A percentile compares a stretch with the other conserved stretches of the same genome.
These are phyloP conservation scores for Westerdykella aurantiaca DNA, from an alignment of 2,329 filamentous ascomycete genomes.

Conservation along the genomic window DNA sequence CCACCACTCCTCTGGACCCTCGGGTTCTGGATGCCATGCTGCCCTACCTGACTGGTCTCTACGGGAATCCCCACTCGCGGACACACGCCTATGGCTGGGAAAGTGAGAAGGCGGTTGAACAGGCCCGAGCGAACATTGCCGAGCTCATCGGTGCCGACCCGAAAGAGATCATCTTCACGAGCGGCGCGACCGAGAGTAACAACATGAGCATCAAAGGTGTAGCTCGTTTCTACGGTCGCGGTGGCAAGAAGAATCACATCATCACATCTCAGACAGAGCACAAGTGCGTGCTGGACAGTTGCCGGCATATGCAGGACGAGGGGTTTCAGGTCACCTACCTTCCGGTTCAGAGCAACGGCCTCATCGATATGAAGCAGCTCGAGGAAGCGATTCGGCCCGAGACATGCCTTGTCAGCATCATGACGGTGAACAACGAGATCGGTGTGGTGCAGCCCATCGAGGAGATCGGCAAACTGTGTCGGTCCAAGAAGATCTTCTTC, in stretches of 20 bases:
- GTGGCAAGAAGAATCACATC: conserved; percentile 96
- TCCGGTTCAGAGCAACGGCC: conserved; percentile 79
- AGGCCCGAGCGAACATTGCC: conserved; percentile 77
- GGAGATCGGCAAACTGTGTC: conserved; percentile 87
- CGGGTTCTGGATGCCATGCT: conserved; percentile 95
- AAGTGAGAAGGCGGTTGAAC: conserved; percentile 87
- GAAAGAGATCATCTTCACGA: conserved; percentile 99
- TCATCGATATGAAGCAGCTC: conserved; percentile 76
- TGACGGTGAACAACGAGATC: conserved; percentile 99
- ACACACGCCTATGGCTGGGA: conserved; percentile 99
- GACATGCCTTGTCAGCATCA: conserved; percentile 88
- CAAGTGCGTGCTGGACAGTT: conserved; percentile 97
- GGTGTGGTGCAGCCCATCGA: conserved; percentile 96
- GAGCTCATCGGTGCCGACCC: conserved; percentile 85
- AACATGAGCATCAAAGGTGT: conserved; percentile 99
- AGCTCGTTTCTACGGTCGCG: conserved; percentile 85
- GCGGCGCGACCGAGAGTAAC: conserved; percentile 95
- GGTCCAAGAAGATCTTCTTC: conserved; percentile 92
- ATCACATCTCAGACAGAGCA: conserved; percentile 97
- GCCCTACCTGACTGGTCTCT: conserved; percentile 85
- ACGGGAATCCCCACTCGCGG: conserved; percentile 93
- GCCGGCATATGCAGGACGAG: conserved; percentile 92
- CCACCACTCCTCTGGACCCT: conserved; percentile 90
- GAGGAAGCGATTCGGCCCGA: conserved; percentile 87
- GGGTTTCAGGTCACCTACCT: conserved; percentile 97